Evolutionary conservation across 306 rosid genomes (phyloP), one percentile per base, ranked within the genome.

Genomic region (Gillenia trifoliata): DNA sequence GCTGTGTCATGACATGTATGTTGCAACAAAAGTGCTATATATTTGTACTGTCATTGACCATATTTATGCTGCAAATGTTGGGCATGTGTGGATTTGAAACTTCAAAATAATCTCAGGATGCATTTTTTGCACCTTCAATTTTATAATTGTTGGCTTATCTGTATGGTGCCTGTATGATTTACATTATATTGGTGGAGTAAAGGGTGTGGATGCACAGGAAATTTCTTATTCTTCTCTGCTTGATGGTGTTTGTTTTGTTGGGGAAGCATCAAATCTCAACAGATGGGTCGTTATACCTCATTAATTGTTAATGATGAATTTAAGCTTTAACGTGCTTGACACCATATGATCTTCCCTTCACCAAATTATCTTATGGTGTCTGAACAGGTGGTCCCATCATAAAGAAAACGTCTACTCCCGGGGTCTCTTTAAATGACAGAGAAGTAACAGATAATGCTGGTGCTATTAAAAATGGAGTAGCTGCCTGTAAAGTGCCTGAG

Each of bases 371-470:
- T 79, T 66, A 81, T 83, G 78, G 28, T 78, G 73, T 75, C 74
- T 77, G 66, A 76, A 75, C 92, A 92, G 96, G 73, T 76, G 85
- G 72, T 85, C 76, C 84, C 10, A 6, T 25, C 45, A 68, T 66
- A 68, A 86, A 86, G 82, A 85, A 86, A 84, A 67, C 73, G 11
- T 72, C 79, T 13, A 80, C 52, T 62, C 62, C 69, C 60, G 72
- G 47, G 64, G 64, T 74, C 31, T 66, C 86, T 41, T 40, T 36
- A 28, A 69, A 76, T 61, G 52, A 68, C n/a, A 64, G 81, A 72
- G 68, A 65, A 36, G 84, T 56, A 41, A 57, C 77, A 61, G 82
- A 87, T 54, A 74, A 72, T 60, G 81, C 80, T 59, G 83, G 54
- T 73, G 75, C 78, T 45, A 26, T 73, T 73, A 64, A 82, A 79